Base-by-base conservation (phyloP, 2,329 filamentous ascomycete genomes). In the Paraconiothyrium sp. region DNA sequence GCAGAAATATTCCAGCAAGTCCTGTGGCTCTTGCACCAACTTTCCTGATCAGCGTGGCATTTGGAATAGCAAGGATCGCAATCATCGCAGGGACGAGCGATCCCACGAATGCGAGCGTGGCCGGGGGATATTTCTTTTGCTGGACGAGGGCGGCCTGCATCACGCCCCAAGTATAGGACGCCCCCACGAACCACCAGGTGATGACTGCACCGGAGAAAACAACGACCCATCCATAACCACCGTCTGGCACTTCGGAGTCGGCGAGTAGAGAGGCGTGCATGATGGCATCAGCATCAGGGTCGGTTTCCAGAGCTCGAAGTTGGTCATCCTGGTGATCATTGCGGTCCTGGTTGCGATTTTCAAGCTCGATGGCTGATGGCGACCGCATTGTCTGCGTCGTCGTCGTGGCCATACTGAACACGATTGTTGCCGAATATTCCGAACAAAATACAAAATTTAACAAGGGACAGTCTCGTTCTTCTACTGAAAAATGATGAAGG, bases 41-140 rank as follows among this genome's bases (percentile, higher is more conserved):
- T 37, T 51, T 51, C 10, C 48, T 35, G n/a, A 51, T 51, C 7
- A 51, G 48, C 34, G 48, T 51, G n/a, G 48, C 48, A 30, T 51
- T 51, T 37, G 48, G 48, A 10, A 51, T 51, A 4, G 48, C 48
- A 13, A 51, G 48, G 4, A 35, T 22, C 32, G 48, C 48, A 4
- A 22, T 35, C 48, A 51, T n/a, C 37, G 48, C 48, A 51, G 48
- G 48, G 5, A 51, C 48, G 11, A 51, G 32, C 6, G 48, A 51
- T 34, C 48, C 48, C 7, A 51, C 48, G 20, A 51, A 51, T 11
- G 48, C 32, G 32, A 51, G 48, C 4, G 48, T 51, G 32, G 48
- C 48, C n/a, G 48, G 48, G 1, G 32, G 13, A 37, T 51, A 51
- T 8, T 24, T 37, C 34, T 51, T 51, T n/a, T 51, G 30, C 32